phyloP scores from a whole-genome alignment of 2,329 filamentous ascomycete genomes.

The Xylaria sp. region DNA sequence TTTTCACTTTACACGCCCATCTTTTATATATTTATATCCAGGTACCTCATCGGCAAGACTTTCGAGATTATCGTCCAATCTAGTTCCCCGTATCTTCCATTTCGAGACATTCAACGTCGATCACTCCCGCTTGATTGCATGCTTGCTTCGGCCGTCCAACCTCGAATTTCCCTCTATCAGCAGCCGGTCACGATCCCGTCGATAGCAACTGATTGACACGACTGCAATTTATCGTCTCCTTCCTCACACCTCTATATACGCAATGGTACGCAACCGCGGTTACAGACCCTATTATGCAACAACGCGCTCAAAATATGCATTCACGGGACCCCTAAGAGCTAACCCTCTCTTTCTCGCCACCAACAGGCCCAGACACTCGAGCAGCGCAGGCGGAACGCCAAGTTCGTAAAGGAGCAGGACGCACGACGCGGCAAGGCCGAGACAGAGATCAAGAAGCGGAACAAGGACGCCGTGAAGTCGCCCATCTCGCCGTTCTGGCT shows the following conservation, averaged over 20 bases:
- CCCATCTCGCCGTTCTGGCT: conserved; percentile 73
- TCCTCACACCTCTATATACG: conserved; percentile 31
- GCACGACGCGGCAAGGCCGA: conserved; percentile 80
- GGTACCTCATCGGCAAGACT: neutral
- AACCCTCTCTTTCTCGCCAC: neutral
- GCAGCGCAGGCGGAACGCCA: conserved; percentile 82
- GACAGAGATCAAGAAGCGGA: conserved; percentile 68
- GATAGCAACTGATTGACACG: conserved; percentile 2
- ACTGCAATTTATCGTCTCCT: conserved; percentile 13
- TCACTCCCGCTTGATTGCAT: conserved; percentile 13
- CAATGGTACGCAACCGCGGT: conserved; percentile 43
- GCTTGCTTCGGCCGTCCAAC: conserved; percentile 4
- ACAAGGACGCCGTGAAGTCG: conserved; percentile 66
- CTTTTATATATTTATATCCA: conserved; percentile 35
- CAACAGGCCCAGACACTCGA: conserved; percentile 82
- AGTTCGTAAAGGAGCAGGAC: conserved; percentile 79
- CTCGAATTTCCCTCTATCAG: neutral
- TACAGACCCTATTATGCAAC: neutral
- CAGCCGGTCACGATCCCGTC: conserved; percentile 7
- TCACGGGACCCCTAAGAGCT: conserved; percentile 4
- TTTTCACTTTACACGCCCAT: neutral
- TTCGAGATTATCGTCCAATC: neutral
- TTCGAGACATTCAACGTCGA: conserved; percentile 22
- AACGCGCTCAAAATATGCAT: neutral
- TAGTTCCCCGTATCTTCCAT: conserved; percentile 10